These are phyloP conservation scores for Dictyostelium brefeldianum DNA, from an alignment of 78 protist genomes.

Conservation along the genomic window DNA sequence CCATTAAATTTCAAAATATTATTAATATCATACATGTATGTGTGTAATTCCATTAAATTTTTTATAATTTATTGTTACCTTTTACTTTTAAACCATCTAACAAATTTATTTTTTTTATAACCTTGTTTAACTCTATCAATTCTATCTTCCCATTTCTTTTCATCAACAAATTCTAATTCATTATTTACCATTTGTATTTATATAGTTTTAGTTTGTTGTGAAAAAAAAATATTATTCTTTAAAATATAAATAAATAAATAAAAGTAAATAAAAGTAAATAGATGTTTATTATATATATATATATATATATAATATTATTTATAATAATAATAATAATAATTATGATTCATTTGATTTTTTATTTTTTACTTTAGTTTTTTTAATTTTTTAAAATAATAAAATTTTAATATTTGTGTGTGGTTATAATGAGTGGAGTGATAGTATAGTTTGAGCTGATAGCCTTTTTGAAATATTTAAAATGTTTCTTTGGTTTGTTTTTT, in stretches of 20 bases:
- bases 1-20: not conserved
- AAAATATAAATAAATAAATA: no score
- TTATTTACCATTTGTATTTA: constrained; percentile 3
- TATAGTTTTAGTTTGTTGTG: not conserved
- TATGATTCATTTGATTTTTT: no score
- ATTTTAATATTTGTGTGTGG: no score
- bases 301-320: not conserved
- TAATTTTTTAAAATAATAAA: no score
- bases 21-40: not conserved
- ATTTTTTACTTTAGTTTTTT: no score
- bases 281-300: not conserved
- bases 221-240: no score
- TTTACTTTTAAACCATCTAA: constrained; percentile 36
- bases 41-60: not conserved
- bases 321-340: not conserved
- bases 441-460: no score
- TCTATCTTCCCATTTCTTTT: constrained; percentile 32
- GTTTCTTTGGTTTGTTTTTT: no score
- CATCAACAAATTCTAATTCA: constrained; percentile 22
- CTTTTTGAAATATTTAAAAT: no score
- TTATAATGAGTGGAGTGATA: no score
- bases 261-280: no score
- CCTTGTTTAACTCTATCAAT: not conserved
- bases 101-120: constrained; percentile 19
- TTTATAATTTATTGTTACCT: not conserved